Evolutionary conservation across 345 rosid genomes (phyloP).

Genomic region (Eucalyptus tenuipes): DNA sequence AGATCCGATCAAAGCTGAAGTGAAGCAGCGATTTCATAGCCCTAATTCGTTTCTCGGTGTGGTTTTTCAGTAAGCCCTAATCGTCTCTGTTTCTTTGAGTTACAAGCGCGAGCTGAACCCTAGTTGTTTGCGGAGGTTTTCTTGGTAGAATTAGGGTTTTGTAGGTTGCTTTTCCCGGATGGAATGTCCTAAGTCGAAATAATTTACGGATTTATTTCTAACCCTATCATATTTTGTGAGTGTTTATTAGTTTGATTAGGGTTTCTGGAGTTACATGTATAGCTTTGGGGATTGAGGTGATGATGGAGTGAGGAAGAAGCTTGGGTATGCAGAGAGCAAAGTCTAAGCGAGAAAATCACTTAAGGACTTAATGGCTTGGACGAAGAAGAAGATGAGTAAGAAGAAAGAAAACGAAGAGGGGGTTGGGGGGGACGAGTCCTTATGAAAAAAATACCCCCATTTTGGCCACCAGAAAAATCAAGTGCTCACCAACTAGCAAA

Average conservation of each 20-base stretch:
- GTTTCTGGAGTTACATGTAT: conserved; percentile 62
- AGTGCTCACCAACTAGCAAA: too few relatives aligned
- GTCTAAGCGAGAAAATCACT: conserved; percentile 74
- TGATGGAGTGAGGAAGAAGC: conserved; percentile 56
- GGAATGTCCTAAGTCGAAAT: not conserved
- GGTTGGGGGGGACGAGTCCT: too few relatives aligned
- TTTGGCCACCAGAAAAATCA: too few relatives aligned
- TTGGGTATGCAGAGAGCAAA: conserved; percentile 23
- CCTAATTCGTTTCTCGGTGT: not conserved
- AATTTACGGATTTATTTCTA: not conserved
- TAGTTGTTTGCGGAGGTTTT: not conserved
- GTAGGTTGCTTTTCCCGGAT: not conserved
- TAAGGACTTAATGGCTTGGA: conserved; percentile 8
- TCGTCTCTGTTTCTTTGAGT: not conserved
- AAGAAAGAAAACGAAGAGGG: too few relatives aligned
- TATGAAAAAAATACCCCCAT: too few relatives aligned
- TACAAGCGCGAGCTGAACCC: not conserved
- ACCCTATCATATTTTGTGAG: not conserved
- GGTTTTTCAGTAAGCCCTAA: not conserved
- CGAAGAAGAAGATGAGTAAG: too few relatives aligned
- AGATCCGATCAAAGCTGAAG: too few relatives aligned
- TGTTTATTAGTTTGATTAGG: not conserved
- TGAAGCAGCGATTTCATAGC: too few relatives aligned
- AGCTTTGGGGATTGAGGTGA: conserved; percentile 83
- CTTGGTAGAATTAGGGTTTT: conserved; percentile 25